Base-by-base conservation (phyloP, 2,329 filamentous ascomycete genomes). In the Rutstroemia sp. region DNA sequence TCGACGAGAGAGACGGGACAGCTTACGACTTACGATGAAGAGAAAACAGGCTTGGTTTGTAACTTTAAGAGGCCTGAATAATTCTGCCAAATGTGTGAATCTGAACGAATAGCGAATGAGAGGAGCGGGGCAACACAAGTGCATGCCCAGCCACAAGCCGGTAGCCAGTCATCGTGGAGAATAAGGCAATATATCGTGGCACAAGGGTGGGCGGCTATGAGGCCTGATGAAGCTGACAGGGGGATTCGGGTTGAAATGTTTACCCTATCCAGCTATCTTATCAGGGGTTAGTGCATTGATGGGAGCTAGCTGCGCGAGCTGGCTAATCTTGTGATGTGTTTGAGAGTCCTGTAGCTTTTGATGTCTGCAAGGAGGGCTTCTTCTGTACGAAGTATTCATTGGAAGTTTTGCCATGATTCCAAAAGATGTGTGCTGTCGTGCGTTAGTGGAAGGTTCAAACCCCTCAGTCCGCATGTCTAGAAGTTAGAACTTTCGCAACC, bases 191-290 rank as follows among this genome's bases (percentile, higher is more conserved):
- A 55, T 9, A 42, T n/a, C 52, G 23, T 41, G 46, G 34, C 14
- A 55, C 18, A 19, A 50, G 42, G 25, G 41, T 50, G 52, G 52
- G 52, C 52, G 52, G 52, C 27, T 55, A 55, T 25, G 46, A 50
- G 30, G 38, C 34, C 44, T 18, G 46, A 49, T 38, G 14, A 14
- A 30, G 25, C 12, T 47, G 45, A 30, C 45, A 47, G 21, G n/a
- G 42, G 21, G n/a, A 19, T 8, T 27, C 14, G 12, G 45, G 23
- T 47, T 45, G 42, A 45, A 8, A 21, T 45, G 9, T 10, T 21
- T 45, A 18, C 23, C 23, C 21, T 19, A 19, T 45, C 38, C 18
- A n/a, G 37, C 19, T n/a, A 18, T 18, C 34, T n/a, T 27, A 27
- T 41, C 6, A 6, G 37, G 23, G 18, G n/a, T 16, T 34, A 8